Base-by-base conservation (phyloP, 108 stramenopile species). In the Bacterosira constricta region DNA sequence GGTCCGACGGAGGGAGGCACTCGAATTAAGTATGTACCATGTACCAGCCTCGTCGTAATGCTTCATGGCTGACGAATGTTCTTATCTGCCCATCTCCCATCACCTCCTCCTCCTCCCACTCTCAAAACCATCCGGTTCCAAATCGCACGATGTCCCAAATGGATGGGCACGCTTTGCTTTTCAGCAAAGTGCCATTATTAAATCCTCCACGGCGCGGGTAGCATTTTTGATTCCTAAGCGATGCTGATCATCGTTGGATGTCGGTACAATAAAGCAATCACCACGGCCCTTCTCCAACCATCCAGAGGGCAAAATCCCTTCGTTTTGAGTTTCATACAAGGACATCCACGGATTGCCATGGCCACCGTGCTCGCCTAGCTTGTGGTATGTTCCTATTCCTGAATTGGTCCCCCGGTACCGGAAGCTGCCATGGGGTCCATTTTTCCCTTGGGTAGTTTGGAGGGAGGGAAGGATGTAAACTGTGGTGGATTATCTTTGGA, bases 271-370 rank as follows among this genome's bases (percentile, higher is more conserved):
- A n/a, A n/a, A n/a, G n/a, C n/a, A n/a, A n/a, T n/a, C n/a, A n/a
- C n/a, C n/a, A n/a, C n/a, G n/a, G n/a, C n/a, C n/a, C 66, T 90
- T 93, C 55, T 91, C 88, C 20, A 91, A 26, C 90, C 92, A 90
- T 36, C 90, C 88, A 10, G 77, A 58, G 1, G 86, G 86, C 44
- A 93, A 51, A 13, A 93, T 88, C 4, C 92, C 92, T 32, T 88
- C 82, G 17, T 18, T 85, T 63, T 25, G 86, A 73, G 65, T 58
- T 45, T 60, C 41, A 36, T 55, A 69, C 57, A 57, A 81, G 7
- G 50, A 69, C 21, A 53, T 5, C 60, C 66, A 67, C 29, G 75
- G 13, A 56, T n/a, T n/a, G n/a, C n/a, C n/a, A n/a, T n/a, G n/a
- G n/a, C n/a, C n/a, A n/a, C n/a, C n/a, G n/a, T n/a, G n/a, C n/a